These are phyloP conservation scores for Spathaspora sp. DNA, from an alignment of 1,139 yeast genomes.

Conservation along the genomic window DNA sequence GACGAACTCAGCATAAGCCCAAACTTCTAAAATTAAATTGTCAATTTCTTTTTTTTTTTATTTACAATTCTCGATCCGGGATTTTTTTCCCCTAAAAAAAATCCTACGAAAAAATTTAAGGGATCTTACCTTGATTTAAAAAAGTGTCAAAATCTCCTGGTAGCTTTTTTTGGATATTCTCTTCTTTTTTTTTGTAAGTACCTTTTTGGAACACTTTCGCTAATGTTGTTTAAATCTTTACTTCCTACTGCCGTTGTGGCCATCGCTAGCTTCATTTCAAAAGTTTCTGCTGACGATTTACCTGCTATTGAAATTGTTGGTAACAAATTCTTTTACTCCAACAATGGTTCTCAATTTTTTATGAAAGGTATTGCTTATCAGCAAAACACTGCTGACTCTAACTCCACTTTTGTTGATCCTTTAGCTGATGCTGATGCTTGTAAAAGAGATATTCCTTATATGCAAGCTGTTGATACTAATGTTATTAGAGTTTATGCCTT, in stretches of 20 bases:
- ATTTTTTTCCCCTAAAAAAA: background rate
- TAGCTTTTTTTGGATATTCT: background rate
- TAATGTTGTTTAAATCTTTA: slow-evolving; percentile 44
- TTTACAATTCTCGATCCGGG: background rate
- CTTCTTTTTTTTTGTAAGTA: background rate
- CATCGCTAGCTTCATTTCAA: slow-evolving; percentile 13
- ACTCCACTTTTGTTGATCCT: slow-evolving; percentile 63
- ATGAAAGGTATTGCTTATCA: slow-evolving; percentile 50
- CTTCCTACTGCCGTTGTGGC: slow-evolving; percentile 31
- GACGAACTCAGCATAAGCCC: background rate
- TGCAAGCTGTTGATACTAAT: slow-evolving; percentile 61
- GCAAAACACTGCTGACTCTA: slow-evolving; percentile 38
- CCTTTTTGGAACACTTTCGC: slow-evolving; percentile 4
- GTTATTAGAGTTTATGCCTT: slow-evolving; percentile 75
- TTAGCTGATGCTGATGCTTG: slow-evolving; percentile 70
- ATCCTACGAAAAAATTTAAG: background rate
- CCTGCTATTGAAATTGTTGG: slow-evolving; percentile 46
- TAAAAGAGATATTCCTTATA: slow-evolving; percentile 76
- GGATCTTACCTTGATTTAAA: background rate
- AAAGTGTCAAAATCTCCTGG: background rate
- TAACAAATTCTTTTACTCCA: slow-evolving; percentile 44
- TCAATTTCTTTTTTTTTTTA: slow-evolving; percentile 1
- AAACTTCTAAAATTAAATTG: slow-evolving; percentile 1
- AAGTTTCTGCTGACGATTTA: slow-evolving; percentile 15
- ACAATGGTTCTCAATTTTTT: slow-evolving; percentile 47